phyloP scores from a whole-genome alignment of 805 yeast genomes.

The Kurtzmaniella cleridarum region DNA sequence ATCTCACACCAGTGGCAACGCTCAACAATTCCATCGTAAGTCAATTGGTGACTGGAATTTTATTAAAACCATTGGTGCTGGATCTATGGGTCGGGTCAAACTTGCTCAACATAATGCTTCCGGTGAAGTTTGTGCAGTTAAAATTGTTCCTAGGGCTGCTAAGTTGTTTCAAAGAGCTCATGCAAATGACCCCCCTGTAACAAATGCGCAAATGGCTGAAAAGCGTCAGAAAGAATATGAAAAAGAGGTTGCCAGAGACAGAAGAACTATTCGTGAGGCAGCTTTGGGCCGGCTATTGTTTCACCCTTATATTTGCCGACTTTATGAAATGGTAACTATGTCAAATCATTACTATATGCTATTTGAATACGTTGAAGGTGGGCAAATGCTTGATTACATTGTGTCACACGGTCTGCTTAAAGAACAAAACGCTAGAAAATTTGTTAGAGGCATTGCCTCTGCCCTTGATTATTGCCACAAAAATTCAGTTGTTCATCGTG shows the following conservation, averaged over 20 bases:
- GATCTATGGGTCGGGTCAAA: conserved; percentile 98
- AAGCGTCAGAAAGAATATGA: conserved; percentile 67
- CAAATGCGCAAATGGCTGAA: conserved; percentile 49
- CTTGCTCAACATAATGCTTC: conserved; percentile 82
- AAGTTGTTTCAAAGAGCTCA: conserved; percentile 70
- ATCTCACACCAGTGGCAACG: conserved; percentile 6
- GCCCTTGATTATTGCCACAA: conserved; percentile 92
- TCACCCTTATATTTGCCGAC: conserved; percentile 88
- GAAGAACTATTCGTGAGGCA: conserved; percentile 90
- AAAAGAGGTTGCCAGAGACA: conserved; percentile 84
- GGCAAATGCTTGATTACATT: conserved; percentile 94
- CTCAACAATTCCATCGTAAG: conserved; percentile 67
- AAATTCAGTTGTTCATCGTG: conserved; percentile 94
- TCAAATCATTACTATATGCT: conserved; percentile 95
- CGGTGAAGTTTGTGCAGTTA: conserved; percentile 81
- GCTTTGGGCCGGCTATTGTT: conserved; percentile 84
- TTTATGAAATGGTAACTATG: conserved; percentile 94
- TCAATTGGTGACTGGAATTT: conserved; percentile 97
- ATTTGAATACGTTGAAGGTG: conserved; percentile 95
- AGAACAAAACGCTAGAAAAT: conserved; percentile 90
- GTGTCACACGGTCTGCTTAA: conserved; percentile 93
- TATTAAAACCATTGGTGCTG: conserved; percentile 92
- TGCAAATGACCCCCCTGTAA: conserved; percentile 61
- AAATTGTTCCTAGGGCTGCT: conserved; percentile 88
- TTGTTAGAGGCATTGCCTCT: conserved; percentile 90